Conservation (phyloP, 1,284 basidiomycete species). For the Pseudomicrostroma phylloplanum region DNA sequence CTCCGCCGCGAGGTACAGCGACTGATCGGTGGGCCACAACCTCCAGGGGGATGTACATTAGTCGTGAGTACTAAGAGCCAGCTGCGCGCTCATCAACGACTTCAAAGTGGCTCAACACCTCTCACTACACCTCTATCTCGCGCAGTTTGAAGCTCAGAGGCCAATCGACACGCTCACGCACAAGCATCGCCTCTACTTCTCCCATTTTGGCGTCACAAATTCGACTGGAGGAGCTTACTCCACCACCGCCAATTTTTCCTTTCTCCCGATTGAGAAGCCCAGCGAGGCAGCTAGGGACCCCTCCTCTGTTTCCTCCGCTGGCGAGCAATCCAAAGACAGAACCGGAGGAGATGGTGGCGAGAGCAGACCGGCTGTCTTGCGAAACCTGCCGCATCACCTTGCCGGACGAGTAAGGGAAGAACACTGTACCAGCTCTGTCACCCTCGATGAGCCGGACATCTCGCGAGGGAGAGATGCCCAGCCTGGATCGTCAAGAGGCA, state of each 20-base stretch:
- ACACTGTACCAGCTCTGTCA: not conserved
- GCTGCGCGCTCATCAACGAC: not conserved
- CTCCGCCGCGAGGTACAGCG: slow-evolving; percentile 22
- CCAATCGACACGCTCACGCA: slow-evolving; percentile 38
- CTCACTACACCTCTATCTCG: slow-evolving; percentile 6
- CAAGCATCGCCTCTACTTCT: slow-evolving; percentile 33
- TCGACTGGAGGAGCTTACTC: slow-evolving; percentile 1
- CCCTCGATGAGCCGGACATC: too few relatives aligned
- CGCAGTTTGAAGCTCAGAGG: slow-evolving; percentile 36
- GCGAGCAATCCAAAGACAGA: too few relatives aligned
- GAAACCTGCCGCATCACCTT: not conserved
- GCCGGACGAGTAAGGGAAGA: slow-evolving; percentile 1
- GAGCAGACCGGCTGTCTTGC: not conserved
- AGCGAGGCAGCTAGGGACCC: too few relatives aligned
- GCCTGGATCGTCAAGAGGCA: too few relatives aligned
- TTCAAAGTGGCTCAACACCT: not conserved
- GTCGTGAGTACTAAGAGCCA: not conserved
- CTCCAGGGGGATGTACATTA: not conserved
- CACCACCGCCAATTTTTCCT: slow-evolving; percentile 12
- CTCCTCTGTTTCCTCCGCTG: not conserved
- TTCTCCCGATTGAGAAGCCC: slow-evolving; percentile 6
- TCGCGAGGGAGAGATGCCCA: too few relatives aligned
- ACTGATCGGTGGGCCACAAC: not conserved
- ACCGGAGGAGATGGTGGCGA: too few relatives aligned
- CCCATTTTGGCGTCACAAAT: slow-evolving; percentile 22